Base-by-base conservation (phyloP, 2,329 filamentous ascomycete species). In the Arthrinium phaeospermum region DNA sequence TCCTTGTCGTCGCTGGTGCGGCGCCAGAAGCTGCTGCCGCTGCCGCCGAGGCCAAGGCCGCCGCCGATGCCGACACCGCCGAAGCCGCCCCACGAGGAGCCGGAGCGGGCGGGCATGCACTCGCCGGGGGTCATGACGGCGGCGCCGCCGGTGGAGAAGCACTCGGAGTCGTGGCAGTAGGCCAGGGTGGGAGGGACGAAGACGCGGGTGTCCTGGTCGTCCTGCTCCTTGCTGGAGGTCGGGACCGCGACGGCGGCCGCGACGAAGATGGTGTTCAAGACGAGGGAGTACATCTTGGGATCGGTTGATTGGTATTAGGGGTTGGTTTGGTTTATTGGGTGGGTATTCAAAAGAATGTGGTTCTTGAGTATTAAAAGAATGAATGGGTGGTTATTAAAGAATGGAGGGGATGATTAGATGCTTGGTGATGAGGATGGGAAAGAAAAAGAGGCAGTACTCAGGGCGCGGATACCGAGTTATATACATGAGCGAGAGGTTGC, bases 241-340 rank as follows among this genome's bases (percentile, higher is more conserved):
- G 57, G 57, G 57, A 22, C 57, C 10, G 57, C 57, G 19, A n/a
- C 4, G 57, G 10, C 57, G 57, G 57, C 57, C 19, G 34, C 57
- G 8, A 64, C 22, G 34, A 64, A 64, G 34, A 64, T 22, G 19
- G 57, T n/a, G 34, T 64, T 64, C 30, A 64, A 19, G 4, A 64
- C 6, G 57, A 64, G 57, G 57, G 57, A 41, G 51, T 64, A 64
- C 57, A 64, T 64, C 34, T 64, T 64, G 51, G 22, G 37, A 41
- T 41, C 37, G 22, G 46, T 47, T 37, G 16, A 8, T 37, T 19
- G 51, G 3, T 41, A 61, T 61, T 41, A 41, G 30, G 53, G 30
- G 53, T 37, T n/a, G n/a, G 47, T 27, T 27, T 51, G n/a, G 7
- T 41, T 41, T 8, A 10, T 41, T 41, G 37, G 37, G 3, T 45